phyloP scores from a whole-genome alignment of 2,329 filamentous ascomycete species.

The Knufia petricola region DNA sequence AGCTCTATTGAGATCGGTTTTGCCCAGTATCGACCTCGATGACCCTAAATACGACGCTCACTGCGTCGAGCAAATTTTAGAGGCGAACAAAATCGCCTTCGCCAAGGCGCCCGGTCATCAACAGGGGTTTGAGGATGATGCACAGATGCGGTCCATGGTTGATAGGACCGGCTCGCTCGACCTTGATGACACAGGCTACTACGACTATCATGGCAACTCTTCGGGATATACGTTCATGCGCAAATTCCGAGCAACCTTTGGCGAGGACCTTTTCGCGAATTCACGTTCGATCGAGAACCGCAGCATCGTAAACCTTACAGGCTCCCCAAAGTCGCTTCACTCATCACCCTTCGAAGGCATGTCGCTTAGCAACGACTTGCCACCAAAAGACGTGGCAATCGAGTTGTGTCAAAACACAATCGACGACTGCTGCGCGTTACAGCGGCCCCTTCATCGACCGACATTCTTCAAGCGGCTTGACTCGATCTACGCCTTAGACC shows the following conservation, averaged over 20 bases:
- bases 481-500: constrained; percentile 61
- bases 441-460: constrained; percentile 70
- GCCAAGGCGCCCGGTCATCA: constrained; percentile 28
- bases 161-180: constrained; percentile 85
- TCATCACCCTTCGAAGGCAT: constrained; percentile 53
- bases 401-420: constrained; percentile 51
- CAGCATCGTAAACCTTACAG: constrained; percentile 50
- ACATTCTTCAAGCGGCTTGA: constrained; percentile 71
- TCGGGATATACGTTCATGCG: constrained; percentile 83
- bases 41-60: constrained; percentile 73
- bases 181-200: constrained; percentile 79
- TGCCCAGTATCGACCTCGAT: constrained; percentile 75
- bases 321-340: constrained; percentile 54
- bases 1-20: constrained; percentile 63
- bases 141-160: constrained; percentile 85
- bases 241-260: constrained; percentile 79
- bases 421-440: constrained; percentile 52
- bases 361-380: constrained; percentile 53
- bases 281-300: constrained; percentile 44
- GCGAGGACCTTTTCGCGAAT: constrained; percentile 56
- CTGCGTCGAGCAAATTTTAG: constrained; percentile 56
- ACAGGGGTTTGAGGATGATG: constrained; percentile 47
- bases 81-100: constrained; percentile 28
- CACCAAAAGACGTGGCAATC: constrained; percentile 49
- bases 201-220: constrained; percentile 91